Evolutionary conservation across 2,329 filamentous ascomycete genomes (phyloP).

Genomic region (Capronia epimyces): DNA sequence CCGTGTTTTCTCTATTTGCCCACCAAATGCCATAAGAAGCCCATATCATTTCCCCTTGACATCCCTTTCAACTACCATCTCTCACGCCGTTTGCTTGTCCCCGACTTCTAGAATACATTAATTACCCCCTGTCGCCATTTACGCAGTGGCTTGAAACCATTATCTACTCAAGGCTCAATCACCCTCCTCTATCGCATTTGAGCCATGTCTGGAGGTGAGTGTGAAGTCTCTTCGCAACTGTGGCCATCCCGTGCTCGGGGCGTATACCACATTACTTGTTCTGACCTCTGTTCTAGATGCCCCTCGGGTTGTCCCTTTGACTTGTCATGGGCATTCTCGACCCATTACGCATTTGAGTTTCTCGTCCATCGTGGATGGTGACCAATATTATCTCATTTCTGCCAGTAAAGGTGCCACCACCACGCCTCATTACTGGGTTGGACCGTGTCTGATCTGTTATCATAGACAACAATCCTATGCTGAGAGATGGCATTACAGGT

Average conservation of each 20-base stretch:
- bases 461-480: conserved; percentile 94
- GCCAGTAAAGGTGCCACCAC: conserved; percentile 69
- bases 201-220: conserved; percentile 5
- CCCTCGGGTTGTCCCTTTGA: conserved; percentile 72
- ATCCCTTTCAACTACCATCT: too few relatives aligned
- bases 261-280: not conserved
- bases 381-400: conserved; percentile 85
- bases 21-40: too few relatives aligned
- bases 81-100: too few relatives aligned
- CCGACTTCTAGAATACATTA: too few relatives aligned
- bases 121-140: too few relatives aligned
- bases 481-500: conserved; percentile 89
- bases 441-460: conserved; percentile 8
- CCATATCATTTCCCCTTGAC: too few relatives aligned
- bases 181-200: not conserved
- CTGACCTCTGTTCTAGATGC: conserved; percentile 33
- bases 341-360: conserved; percentile 89
- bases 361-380: conserved; percentile 74
- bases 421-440: not conserved
- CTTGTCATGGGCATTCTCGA: conserved; percentile 88
- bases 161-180: not conserved
- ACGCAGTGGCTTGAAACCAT: too few relatives aligned
- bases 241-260: not conserved
- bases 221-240: not conserved
- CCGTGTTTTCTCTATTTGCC: too few relatives aligned